phyloP scores from a whole-genome alignment of 257 asterid species.

The Solanum pimpinellifolium region DNA sequence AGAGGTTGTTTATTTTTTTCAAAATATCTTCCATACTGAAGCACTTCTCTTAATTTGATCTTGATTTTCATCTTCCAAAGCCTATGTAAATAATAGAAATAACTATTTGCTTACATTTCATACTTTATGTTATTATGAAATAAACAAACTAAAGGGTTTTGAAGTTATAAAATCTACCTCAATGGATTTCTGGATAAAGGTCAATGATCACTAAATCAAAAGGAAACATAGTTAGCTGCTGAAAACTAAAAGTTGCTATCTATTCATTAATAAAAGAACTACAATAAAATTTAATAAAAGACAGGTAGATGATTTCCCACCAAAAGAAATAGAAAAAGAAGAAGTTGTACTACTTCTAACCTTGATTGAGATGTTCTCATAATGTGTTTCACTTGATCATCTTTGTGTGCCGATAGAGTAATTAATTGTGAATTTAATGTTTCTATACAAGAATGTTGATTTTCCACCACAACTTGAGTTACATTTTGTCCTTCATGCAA shows the following conservation, averaged over 20 bases:
- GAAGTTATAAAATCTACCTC: not conserved
- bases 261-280: not conserved
- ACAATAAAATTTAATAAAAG: not conserved
- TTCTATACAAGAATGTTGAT: not conserved
- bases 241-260: not conserved
- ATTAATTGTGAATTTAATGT: too few species aligned
- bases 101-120: not conserved
- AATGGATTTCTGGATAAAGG: not conserved
- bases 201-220: not conserved
- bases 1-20: too few species aligned
- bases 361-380: too few species aligned
- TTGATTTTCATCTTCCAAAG: too few species aligned
- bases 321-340: too few species aligned
- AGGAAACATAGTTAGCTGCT: not conserved
- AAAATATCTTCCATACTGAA: too few species aligned
- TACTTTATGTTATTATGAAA: not conserved
- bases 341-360: too few species aligned
- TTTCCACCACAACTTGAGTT: not conserved
- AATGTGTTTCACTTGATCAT: too few species aligned
- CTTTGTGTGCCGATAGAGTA: too few species aligned
- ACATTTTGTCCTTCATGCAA: not conserved
- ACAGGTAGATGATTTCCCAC: too few species aligned
- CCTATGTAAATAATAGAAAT: too few species aligned
- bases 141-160: not conserved
- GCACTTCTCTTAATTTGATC: too few species aligned